Evolutionary conservation across 2,329 filamentous ascomycete species (phyloP).

Genomic region (Bimuria novae-zelandiae): DNA sequence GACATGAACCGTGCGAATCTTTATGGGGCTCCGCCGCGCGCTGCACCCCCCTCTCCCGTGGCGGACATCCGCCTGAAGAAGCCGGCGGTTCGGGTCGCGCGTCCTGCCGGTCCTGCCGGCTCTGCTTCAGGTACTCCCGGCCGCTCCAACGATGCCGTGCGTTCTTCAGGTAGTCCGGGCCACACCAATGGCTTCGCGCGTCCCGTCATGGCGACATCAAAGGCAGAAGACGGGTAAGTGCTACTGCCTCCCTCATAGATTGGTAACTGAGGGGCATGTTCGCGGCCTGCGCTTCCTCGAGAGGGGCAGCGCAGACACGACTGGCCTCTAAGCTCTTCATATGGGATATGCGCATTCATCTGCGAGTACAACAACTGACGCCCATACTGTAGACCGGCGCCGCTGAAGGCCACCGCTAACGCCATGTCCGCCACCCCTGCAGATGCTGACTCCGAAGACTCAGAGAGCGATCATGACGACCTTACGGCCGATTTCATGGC

Average conservation of each 20-base stretch:
- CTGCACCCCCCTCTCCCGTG: background rate
- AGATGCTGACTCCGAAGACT: background rate
- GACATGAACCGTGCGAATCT: slow-evolving; percentile 23
- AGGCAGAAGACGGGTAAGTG: slow-evolving; percentile 20
- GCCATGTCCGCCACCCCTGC: background rate
- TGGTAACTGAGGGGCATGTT: background rate
- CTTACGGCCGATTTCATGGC: background rate
- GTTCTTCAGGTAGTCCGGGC: background rate
- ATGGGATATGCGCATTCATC: no score
- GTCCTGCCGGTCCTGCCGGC: slow-evolving; percentile 17
- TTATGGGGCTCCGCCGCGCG: slow-evolving; percentile 12
- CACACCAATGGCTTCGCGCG: slow-evolving; percentile 4
- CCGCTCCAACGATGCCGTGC: background rate
- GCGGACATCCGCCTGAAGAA: slow-evolving; percentile 37
- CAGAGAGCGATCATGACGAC: background rate
- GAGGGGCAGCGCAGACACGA: background rate
- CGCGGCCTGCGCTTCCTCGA: background rate
- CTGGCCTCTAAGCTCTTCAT: background rate
- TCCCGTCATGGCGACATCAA: slow-evolving; percentile 12
- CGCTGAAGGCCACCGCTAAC: background rate
- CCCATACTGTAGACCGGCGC: background rate
- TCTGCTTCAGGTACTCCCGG: background rate
- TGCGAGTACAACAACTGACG: background rate
- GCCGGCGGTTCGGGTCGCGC: slow-evolving; percentile 31
- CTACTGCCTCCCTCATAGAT: background rate